Percentiles rank a stretch among this genome's conserved stretches.
phyloP scores from a whole-genome alignment of 2,329 filamentous ascomycete genomes.

The Diaporthe longicolla region DNA sequence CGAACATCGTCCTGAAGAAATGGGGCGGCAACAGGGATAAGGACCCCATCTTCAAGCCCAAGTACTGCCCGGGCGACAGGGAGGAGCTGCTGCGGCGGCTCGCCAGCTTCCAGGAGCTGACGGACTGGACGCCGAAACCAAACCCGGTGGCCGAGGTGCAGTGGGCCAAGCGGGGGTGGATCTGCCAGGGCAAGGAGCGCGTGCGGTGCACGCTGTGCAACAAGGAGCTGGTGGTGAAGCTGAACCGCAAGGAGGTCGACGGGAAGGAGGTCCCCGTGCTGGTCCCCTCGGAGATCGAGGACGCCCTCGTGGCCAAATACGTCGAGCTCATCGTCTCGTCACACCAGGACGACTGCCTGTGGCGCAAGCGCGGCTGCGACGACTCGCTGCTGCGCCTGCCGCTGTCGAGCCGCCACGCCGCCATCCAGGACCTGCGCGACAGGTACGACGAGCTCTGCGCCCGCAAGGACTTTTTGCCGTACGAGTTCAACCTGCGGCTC shows the following conservation, averaged over 20 bases:
- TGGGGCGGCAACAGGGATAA: conserved; percentile 51
- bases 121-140: conserved; percentile 94
- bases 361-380: conserved; percentile 90
- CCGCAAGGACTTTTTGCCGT: conserved; percentile 70
- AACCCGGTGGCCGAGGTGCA: conserved; percentile 87
- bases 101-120: conserved; percentile 90
- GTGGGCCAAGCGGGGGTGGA: conserved; percentile 96
- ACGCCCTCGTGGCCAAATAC: conserved; percentile 83
- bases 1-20: conserved; percentile 59
- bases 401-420: conserved; percentile 72
- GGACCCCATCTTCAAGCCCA: conserved; percentile 62
- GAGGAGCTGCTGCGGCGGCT: conserved; percentile 84
- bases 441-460: conserved; percentile 76
- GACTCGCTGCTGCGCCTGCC: conserved; percentile 73
- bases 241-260: conserved; percentile 73
- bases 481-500: conserved; percentile 72
- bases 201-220: conserved; percentile 90
- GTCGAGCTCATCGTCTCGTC: conserved; percentile 78
- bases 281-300: conserved; percentile 74
- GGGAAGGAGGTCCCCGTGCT: conserved; percentile 68
- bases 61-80: conserved; percentile 90
- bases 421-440: conserved; percentile 70
- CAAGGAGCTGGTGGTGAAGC: conserved; percentile 85
- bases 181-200: conserved; percentile 85
- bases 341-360: conserved; percentile 87